Evolutionary conservation across 2,329 filamentous ascomycete genomes (phyloP).

Genomic region (Lomentospora prolificans): DNA sequence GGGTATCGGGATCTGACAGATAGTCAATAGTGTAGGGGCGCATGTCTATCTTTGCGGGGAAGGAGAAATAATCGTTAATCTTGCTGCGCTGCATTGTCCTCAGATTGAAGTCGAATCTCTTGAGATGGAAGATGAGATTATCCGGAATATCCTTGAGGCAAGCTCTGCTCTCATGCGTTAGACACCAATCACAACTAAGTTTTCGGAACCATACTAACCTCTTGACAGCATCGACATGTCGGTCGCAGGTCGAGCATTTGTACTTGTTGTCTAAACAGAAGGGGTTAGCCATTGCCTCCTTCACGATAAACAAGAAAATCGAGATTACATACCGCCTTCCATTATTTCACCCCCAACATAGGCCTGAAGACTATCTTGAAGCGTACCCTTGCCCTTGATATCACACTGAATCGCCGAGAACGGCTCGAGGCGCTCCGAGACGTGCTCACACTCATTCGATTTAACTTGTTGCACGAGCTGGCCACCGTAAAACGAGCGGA

Average conservation of each 20-base stretch:
- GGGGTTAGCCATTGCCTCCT: conserved; percentile 14
- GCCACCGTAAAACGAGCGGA: conserved; percentile 82
- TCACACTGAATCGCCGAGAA: conserved; percentile 95
- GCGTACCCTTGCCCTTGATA: conserved; percentile 78
- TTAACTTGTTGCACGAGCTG: conserved; percentile 91
- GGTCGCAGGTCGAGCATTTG: conserved; percentile 83
- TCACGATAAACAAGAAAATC: not conserved
- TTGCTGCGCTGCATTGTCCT: conserved; percentile 73
- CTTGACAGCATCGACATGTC: conserved; percentile 88
- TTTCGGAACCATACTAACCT: conserved; percentile 35
- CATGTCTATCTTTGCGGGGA: conserved; percentile 77
- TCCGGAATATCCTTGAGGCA: conserved; percentile 89
- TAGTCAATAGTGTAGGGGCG: conserved; percentile 81
- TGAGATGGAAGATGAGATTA: conserved; percentile 91
- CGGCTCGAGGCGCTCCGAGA: conserved; percentile 80
- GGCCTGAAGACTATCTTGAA: conserved; percentile 84
- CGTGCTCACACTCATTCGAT: conserved; percentile 86
- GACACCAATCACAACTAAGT: not conserved
- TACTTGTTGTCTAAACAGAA: conserved; percentile 75
- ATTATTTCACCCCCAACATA: conserved; percentile 94
- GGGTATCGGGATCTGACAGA: conserved; percentile 52
- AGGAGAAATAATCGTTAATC: conserved; percentile 91
- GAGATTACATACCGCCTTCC: conserved; percentile 57
- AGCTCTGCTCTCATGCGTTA: conserved; percentile 40
- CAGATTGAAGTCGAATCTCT: conserved; percentile 75